phyloP scores from a whole-genome alignment of 2,329 filamentous ascomycete genomes.

The Simplicillium aogashimaense region DNA sequence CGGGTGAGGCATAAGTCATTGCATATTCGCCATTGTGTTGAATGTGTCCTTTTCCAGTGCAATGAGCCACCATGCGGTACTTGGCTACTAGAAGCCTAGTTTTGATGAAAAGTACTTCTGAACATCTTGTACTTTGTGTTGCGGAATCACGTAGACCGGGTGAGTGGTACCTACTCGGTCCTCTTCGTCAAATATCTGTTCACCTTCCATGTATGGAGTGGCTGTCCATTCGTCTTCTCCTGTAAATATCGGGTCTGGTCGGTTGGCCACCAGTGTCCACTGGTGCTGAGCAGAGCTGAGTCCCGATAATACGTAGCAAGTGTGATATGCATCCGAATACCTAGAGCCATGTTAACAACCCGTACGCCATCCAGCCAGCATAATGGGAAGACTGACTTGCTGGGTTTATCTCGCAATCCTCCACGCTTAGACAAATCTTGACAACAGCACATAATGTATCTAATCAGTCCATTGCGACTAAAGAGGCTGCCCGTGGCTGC shows the following conservation, averaged over 20 bases:
- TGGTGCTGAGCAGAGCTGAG: constrained; percentile 73
- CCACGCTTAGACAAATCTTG: constrained; percentile 63
- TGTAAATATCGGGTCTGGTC: constrained; percentile 21
- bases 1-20: too few relatives aligned
- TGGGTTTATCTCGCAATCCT: constrained; percentile 87
- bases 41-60: too few relatives aligned
- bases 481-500: constrained; percentile 46
- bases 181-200: constrained; percentile 57
- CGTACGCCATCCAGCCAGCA: constrained; percentile 3
- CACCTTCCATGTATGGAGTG: constrained; percentile 39
- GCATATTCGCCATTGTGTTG: too few relatives aligned
- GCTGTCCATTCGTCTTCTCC: constrained; percentile 33
- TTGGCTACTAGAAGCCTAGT: constrained; percentile 34
- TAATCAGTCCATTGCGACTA: constrained; percentile 72
- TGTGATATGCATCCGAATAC: constrained; percentile 80
- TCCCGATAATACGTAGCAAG: constrained; percentile 82
- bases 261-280: constrained; percentile 34
- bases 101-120: constrained; percentile 55
- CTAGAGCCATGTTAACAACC: constrained; percentile 26
- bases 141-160: constrained; percentile 78
- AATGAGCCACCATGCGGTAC: too few relatives aligned
- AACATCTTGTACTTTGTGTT: constrained; percentile 54
- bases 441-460: constrained; percentile 85
- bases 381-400: constrained; percentile 53
- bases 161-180: constrained; percentile 66